phyloP scores from a whole-genome alignment of 1,139 yeast species.

The Candida sanyaensis region DNA sequence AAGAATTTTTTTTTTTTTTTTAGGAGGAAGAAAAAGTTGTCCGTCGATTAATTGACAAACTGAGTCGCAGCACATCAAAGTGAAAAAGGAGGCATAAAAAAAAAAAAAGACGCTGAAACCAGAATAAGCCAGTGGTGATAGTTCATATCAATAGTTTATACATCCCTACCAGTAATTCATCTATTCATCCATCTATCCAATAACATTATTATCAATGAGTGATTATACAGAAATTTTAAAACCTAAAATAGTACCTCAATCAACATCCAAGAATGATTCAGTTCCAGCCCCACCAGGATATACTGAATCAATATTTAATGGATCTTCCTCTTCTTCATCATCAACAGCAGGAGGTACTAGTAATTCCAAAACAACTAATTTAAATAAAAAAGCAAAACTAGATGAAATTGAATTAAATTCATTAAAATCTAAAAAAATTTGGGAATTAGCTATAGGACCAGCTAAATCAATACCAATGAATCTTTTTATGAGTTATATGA shows the following conservation, averaged over 20 bases:
- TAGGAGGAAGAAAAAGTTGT: too few relatives aligned
- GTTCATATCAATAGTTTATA: too few relatives aligned
- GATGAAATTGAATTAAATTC: constrained; percentile 26
- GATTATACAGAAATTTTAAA: constrained; percentile 18
- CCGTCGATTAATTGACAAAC: too few relatives aligned
- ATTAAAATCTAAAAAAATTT: constrained; percentile 65
- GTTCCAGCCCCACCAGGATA: constrained; percentile 24
- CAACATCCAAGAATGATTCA: constrained; percentile 9
- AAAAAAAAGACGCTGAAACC: too few relatives aligned
- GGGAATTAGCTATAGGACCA: constrained; percentile 86
- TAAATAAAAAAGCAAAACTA: constrained; percentile 8
- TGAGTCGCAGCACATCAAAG: too few relatives aligned
- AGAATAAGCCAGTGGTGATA: too few relatives aligned
- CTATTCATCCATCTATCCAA: too few relatives aligned
- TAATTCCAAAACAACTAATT: background rate
- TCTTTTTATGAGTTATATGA: constrained; percentile 86
- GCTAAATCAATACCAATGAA: constrained; percentile 90
- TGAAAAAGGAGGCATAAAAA: too few relatives aligned
- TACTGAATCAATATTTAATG: constrained; percentile 4
- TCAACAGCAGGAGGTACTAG: background rate
- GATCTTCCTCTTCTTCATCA: background rate
- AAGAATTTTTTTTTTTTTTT: too few relatives aligned
- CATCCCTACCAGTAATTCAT: too few relatives aligned
- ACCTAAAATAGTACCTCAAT: constrained; percentile 16
- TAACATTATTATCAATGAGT: background rate